Evolutionary conservation across 108 stramenopile genomes (phyloP), one percentile per base, ranked within the genome.

Genomic region (Pinguiococcus pyrenoidosus): DNA sequence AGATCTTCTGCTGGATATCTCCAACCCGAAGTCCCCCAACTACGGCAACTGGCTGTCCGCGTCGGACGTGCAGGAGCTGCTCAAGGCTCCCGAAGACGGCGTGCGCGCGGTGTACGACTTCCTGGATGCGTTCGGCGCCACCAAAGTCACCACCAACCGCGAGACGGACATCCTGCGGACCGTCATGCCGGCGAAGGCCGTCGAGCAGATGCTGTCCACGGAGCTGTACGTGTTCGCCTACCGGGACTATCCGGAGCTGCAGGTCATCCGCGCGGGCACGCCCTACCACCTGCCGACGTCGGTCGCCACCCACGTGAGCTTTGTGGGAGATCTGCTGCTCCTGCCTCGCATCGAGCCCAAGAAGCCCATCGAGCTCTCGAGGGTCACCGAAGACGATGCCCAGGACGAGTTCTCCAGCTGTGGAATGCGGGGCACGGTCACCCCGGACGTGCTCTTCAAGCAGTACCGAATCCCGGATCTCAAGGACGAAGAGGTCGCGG

Each of bases 11-110:
- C 35, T 41, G 56, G 56, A 57, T 9, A 45, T 47, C 3, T 57
- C 56, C 13, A 26, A 29, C 32, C 56, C 56, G 8, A 10, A 16
- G 8, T 14, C 12, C 32, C 29, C 39, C 20, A 13, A 14, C 22
- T 57, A 57, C 26, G 56, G 56, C 5, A 12, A 57, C 12, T 45
- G 36, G 18, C 35, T 43, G 18, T 29, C 32, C 46, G 29, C 35
- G 10, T 4, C 46, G 32, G 46, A 57, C 13, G 46, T 44, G 7
- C 14, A 57, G 56, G 14, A 41, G 23, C 7, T 57, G 3, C 45
- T 57, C 14, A 17, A 10, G 24, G 39, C 30, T 12, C 14, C 16
- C 35, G 18, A 18, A 23, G 17, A 40, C 2, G 49, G 37, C 20
- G 39, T 29, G 8, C n/a, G 13, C 34, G 13, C 13, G 13, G 13